A percentile compares a stretch with the other conserved stretches of the same genome.
Evolutionary conservation across 2,329 filamentous ascomycete genomes (phyloP).

Genomic region (Drechslerella coelobrocha): DNA sequence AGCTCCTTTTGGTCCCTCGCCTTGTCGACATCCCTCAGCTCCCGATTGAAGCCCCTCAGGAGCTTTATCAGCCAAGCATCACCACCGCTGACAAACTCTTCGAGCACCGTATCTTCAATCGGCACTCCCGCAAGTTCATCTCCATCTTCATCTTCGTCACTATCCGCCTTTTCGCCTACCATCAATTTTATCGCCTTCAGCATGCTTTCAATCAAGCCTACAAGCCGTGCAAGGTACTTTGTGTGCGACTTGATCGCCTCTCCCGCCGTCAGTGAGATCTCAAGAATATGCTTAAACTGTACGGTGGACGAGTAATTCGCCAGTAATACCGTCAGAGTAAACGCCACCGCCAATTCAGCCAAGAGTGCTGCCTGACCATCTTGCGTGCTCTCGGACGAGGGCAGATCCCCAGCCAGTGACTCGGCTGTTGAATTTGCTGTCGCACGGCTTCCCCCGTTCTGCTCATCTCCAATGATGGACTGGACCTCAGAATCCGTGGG

Average conservation of each 20-base stretch:
- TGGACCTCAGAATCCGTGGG: too few relatives aligned
- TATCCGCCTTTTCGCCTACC: conserved; percentile 51
- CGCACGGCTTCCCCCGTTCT: conserved; percentile 11
- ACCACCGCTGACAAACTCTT: conserved; percentile 51
- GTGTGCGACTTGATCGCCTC: conserved; percentile 45
- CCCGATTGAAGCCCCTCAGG: conserved; percentile 51
- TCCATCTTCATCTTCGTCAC: conserved; percentile 52
- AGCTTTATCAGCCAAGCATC: conserved; percentile 52
- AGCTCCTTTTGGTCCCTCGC: conserved; percentile 16
- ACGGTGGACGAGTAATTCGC: conserved; percentile 53
- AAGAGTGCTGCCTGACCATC: conserved; percentile 48
- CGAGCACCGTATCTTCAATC: conserved; percentile 32
- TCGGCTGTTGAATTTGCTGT: conserved; percentile 40
- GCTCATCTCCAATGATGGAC: too few relatives aligned
- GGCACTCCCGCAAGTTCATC: conserved; percentile 21
- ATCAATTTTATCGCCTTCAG: conserved; percentile 47
- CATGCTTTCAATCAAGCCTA: conserved; percentile 46
- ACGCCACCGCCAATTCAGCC: conserved; percentile 52
- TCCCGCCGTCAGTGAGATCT: conserved; percentile 52
- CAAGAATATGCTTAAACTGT: conserved; percentile 53
- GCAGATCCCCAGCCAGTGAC: conserved; percentile 25
- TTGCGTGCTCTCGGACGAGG: conserved; percentile 24
- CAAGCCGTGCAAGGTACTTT: conserved; percentile 45
- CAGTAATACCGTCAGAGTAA: conserved; percentile 52
- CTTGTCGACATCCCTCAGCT: conserved; percentile 47